Conservation (phyloP, 202 grass and related monocot genomes). For the Elaeis oleifera region DNA sequence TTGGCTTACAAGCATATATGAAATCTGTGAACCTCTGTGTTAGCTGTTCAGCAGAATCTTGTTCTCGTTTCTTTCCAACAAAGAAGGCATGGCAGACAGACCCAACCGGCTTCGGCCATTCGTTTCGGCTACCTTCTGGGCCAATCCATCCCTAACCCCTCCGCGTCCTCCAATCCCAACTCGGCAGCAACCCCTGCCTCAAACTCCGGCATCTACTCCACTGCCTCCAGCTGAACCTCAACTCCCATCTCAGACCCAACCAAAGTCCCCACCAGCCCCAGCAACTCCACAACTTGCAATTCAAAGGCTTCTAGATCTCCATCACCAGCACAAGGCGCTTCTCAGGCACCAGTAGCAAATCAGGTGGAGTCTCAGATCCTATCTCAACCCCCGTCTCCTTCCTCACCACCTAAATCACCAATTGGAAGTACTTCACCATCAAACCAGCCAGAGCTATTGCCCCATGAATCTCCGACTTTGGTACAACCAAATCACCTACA, state of each 20-base stretch:
- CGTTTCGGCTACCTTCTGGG: conserved; percentile 48
- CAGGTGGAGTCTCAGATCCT: neutral
- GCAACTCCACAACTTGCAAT: neutral
- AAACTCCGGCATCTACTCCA: neutral
- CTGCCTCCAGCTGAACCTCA: neutral
- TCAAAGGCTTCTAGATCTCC: neutral
- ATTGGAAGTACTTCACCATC: no score
- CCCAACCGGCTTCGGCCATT: conserved; percentile 22
- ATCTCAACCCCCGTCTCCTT: neutral
- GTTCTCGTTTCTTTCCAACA: no score
- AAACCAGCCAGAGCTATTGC: neutral
- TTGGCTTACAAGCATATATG: no score
- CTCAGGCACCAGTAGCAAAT: no score
- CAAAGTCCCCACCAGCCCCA: no score
- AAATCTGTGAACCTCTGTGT: no score
- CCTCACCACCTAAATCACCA: neutral
- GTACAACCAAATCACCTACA: neutral
- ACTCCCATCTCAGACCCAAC: no score
- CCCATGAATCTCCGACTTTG: neutral
- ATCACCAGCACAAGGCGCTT: neutral
- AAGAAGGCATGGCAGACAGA: conserved; percentile 28
- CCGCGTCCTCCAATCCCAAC: neutral
- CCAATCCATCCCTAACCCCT: conserved; percentile 10
- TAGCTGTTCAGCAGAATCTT: no score
- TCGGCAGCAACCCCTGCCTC: neutral